phyloP scores from a whole-genome alignment of 345 rosid species.

The Clausena lansium region DNA sequence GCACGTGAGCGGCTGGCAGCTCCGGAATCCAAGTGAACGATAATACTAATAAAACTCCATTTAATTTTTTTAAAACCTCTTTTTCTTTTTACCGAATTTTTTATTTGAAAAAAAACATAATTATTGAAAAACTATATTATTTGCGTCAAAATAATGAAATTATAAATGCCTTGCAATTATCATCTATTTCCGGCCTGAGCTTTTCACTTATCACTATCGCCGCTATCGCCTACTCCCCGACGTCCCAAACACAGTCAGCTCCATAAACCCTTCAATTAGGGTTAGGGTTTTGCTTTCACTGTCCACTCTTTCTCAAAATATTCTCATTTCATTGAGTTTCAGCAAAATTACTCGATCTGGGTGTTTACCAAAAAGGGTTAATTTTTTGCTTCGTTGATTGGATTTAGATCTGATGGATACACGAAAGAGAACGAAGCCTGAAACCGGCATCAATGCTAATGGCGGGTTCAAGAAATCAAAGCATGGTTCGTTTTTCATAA shows the following conservation, averaged over 20 bases:
- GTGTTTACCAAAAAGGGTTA: not conserved
- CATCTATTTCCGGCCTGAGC: not conserved
- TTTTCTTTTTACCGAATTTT: no score
- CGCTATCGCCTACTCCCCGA: not conserved
- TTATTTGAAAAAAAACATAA: no score
- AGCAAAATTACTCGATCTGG: not conserved
- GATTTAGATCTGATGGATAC: slow-evolving; percentile 60
- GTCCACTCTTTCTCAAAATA: not conserved
- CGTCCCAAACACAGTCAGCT: not conserved
- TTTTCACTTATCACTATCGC: not conserved
- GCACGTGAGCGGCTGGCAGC: not conserved
- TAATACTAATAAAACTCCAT: no score
- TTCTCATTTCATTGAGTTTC: not conserved
- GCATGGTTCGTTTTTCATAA: slow-evolving; percentile 33
- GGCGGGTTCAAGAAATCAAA: slow-evolving; percentile 70
- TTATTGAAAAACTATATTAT: no score
- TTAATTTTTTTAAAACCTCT: no score
- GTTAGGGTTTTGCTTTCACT: slow-evolving; percentile 25
- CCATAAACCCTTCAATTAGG: slow-evolving; percentile 30
- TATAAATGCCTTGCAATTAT: no score
- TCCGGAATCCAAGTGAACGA: not conserved
- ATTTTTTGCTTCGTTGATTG: not conserved
- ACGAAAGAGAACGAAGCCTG: slow-evolving; percentile 72
- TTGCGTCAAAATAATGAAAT: no score
- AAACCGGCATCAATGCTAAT: slow-evolving; percentile 52